Evolutionary conservation across 208 protist genomes (phyloP).

Genomic region (Novymonas esmeraldas): DNA sequence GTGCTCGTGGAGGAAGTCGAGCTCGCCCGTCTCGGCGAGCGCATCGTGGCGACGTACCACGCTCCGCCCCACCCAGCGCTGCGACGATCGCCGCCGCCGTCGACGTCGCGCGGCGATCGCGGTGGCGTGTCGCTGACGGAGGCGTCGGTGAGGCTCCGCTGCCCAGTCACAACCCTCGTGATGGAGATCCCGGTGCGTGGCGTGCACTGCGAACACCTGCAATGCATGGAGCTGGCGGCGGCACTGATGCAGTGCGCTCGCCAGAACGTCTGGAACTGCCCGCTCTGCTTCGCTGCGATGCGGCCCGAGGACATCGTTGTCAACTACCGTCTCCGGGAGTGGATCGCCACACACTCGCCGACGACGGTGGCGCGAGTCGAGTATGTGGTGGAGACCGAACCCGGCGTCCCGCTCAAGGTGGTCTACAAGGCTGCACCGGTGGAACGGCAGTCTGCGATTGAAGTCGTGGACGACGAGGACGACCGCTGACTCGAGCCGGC

Average conservation of each 20-base stretch:
- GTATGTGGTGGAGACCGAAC: slow-evolving; percentile 56
- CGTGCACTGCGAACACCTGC: slow-evolving; percentile 71
- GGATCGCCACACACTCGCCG: slow-evolving; percentile 51
- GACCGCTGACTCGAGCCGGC: background rate
- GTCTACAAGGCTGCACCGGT: background rate
- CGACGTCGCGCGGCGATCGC: background rate
- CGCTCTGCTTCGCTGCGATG: slow-evolving; percentile 69
- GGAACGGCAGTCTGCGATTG: slow-evolving; percentile 4
- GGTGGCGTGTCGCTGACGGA: slow-evolving; percentile 53
- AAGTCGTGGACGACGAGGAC: slow-evolving; percentile 30
- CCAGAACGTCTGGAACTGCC: slow-evolving; percentile 87
- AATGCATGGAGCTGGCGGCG: slow-evolving; percentile 80
- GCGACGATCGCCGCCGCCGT: slow-evolving; percentile 7
- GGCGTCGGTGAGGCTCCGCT: slow-evolving; percentile 52
- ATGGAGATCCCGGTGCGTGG: slow-evolving; percentile 71
- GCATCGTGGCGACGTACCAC: slow-evolving; percentile 51
- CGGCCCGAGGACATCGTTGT: slow-evolving; percentile 58
- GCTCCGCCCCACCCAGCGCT: background rate
- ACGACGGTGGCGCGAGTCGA: slow-evolving; percentile 43
- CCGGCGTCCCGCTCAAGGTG: slow-evolving; percentile 16
- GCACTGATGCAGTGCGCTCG: slow-evolving; percentile 63
- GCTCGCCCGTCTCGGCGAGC: slow-evolving; percentile 36
- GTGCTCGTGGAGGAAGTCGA: slow-evolving; percentile 63
- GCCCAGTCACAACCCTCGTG: slow-evolving; percentile 65
- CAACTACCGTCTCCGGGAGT: slow-evolving; percentile 79